Evolutionary conservation across 495 filamentous ascomycete genomes (phyloP), one percentile per base, ranked within the genome.

Genomic region (Tetracladium marchalianum): DNA sequence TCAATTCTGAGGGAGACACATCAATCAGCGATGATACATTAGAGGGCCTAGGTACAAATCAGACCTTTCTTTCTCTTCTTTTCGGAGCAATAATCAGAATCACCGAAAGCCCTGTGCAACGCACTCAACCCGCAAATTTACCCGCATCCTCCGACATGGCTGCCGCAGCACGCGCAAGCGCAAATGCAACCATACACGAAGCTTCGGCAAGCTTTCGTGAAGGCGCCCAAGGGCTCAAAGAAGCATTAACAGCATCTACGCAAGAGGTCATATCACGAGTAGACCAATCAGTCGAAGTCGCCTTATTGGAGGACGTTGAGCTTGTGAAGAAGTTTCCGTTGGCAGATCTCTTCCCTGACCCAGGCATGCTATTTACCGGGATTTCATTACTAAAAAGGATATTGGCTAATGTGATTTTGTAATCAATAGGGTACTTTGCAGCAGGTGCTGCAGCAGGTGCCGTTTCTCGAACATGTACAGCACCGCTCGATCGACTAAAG

Each of bases 1-100:
- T 98, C 59, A 95, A 89, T 63, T 69, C 85, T 45, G 92, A 98
- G 73, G 92, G 92, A 59, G 92, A 98, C 72, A 90, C 92, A 52
- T 73, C 85, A 53, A 80, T 98, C 51, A 85, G 81, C 68, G 87
- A 92, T 67, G 86, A 92, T 62, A 78, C 79, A 53, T 73, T 92
- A 54, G 77, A 93, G 72, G 84, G 89, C 67, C 72, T 94, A 90
- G 93, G 93, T 97, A 95, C 74, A 78, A 76, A 77, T 63, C 64
- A 69, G 65, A 69, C 72, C 63, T 87, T 87, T 78, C 78, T 84
- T 83, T 70, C 72, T 64, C 86, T 86, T 76, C 78, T 84, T 84
- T 80, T 86, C 70, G 81, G 78, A 66, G 74, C 75, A 60, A 68
- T 87, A 55, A 64, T 80, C 49, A 70, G 69, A 57, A 66, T 80